phyloP scores from a whole-genome alignment of 176 grass and related monocot genomes.

The Cenchrus purpureus region DNA sequence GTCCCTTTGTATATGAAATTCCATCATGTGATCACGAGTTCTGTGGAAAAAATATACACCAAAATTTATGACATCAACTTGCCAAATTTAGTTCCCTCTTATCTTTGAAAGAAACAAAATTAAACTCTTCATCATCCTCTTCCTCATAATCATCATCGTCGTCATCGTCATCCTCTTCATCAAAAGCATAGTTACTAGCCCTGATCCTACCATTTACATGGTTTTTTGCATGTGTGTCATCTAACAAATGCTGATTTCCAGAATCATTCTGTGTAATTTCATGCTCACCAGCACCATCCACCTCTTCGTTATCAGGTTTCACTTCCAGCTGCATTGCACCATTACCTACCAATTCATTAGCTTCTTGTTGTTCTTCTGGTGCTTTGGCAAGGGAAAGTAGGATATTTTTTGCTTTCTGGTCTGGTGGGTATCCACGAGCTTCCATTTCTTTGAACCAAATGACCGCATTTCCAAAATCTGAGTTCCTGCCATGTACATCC shows the following conservation, averaged over 20 bases:
- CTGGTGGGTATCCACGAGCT: constrained; percentile 61
- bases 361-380: constrained; percentile 76
- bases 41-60: constrained; percentile 51
- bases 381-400: constrained; percentile 73
- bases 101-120: constrained; percentile 77
- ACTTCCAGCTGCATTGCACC: constrained; percentile 46
- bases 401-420: constrained; percentile 88
- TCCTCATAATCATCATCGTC: constrained; percentile 53
- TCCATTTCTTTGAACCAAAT: constrained; percentile 93
- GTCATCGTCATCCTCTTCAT: constrained; percentile 39
- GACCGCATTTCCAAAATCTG: constrained; percentile 82
- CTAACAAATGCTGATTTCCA: constrained; percentile 15
- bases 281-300: constrained; percentile 36
- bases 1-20: constrained; percentile 36
- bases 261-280: constrained; percentile 36
- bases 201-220: constrained; percentile 41
- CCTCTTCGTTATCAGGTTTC: constrained; percentile 25
- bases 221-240: constrained; percentile 14
- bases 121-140: constrained; percentile 56
- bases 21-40: constrained; percentile 28
- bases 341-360: constrained; percentile 70
- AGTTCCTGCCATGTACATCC: constrained; percentile 82
- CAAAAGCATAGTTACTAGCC: constrained; percentile 28
- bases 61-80: constrained; percentile 40
- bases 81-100: constrained; percentile 61